Evolutionary conservation across 2,329 filamentous ascomycete genomes (phyloP), one percentile per base, ranked within the genome.

Genomic region (Diaporthe sp.): DNA sequence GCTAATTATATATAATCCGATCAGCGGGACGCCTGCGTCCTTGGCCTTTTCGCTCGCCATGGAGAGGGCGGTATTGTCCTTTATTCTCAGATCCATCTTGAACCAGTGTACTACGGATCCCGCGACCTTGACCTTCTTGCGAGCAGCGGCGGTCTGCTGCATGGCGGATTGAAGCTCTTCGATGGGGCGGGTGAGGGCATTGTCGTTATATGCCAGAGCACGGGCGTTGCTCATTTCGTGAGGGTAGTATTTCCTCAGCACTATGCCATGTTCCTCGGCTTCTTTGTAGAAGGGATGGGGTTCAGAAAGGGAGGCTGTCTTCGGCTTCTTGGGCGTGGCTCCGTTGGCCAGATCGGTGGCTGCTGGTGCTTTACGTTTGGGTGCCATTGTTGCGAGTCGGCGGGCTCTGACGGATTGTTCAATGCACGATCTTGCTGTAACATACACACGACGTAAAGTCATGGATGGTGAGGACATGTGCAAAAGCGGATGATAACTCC

Each of bases 21-120:
- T 90, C 51, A 98, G 85, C 1, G 95, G 93, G 0, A 96, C 80
- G 0, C 79, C 79, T 0, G 77, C 78, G n/a, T 72, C 77, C 3
- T 65, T 75, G 0, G 82, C 82, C 67, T 89, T 88, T 75, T 91
- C 85, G 73, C 90, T 92, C 0, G 95, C 95, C 76, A 92, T 84
- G 46, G 90, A 88, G 34, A 98, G 83, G 0, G 90, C 90, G 12
- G 90, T 93, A 82, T 98, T 98, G 82, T 98, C 96, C 0, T 85
- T 83, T 2, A 90, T 87, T 3, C 95, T 90, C 70, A 98, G 84
- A 82, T 98, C 96, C 80, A 90, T 92, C 84, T 97, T 97, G 87
- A 96, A 98, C 95, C 95, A 98, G 84, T 98, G 94, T 0, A 98
- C 90, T 0, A 98, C 93, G 0, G 92, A 91, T 37, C 90, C 86